Evolutionary conservation across 2,329 filamentous ascomycete genomes (phyloP), one percentile per base, ranked within the genome.

Genomic region (Furcasterigmium sp.): DNA sequence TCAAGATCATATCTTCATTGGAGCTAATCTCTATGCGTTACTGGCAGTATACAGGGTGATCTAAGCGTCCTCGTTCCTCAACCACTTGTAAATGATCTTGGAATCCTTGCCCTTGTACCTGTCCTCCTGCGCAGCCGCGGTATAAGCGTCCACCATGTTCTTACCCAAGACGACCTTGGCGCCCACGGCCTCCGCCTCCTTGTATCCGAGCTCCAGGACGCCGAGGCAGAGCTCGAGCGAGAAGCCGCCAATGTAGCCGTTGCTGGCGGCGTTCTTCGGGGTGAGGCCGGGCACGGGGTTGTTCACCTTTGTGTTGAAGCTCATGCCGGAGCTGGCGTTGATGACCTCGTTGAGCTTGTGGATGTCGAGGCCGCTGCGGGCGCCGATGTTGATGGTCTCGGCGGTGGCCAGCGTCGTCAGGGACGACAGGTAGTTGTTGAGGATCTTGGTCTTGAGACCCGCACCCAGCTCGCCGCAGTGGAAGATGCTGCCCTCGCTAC

Each of bases 401-500:
- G 43, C 50, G 3, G 44, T 41, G 4, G 41, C 46, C 38, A 52
- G 41, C 42, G 46, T 50, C 23, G 23, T 26, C 37, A 45, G 48
- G n/a, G 48, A 42, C 0, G 48, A 48, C 6, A 50, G 29, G 14
- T 50, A 52, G 40, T 50, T 50, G 37, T 52, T 52, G 14, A 52
- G 50, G 5, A 43, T 35, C 19, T 50, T 52, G 0, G 46, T 49
- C 8, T 46, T 46, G 6, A 50, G 15, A 7, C 48, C 50, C 3
- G 50, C 42, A 5, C 50, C 48, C 5, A 37, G 19, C 5, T 41
- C 26, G 5, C 50, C 48, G 36, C 50, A 52, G 13, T 43, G 39
- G 17, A 47, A 51, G 28, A 53, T 46, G 4, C 35, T 46, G 6
- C 42, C 17, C 30, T 41, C 30, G n/a, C 14, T 34, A 8, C 39